A percentile compares a stretch with the other conserved stretches of the same genome.
Conservation (phyloP, 2,329 filamentous ascomycete species). For the Colletotrichum higginsianum region DNA sequence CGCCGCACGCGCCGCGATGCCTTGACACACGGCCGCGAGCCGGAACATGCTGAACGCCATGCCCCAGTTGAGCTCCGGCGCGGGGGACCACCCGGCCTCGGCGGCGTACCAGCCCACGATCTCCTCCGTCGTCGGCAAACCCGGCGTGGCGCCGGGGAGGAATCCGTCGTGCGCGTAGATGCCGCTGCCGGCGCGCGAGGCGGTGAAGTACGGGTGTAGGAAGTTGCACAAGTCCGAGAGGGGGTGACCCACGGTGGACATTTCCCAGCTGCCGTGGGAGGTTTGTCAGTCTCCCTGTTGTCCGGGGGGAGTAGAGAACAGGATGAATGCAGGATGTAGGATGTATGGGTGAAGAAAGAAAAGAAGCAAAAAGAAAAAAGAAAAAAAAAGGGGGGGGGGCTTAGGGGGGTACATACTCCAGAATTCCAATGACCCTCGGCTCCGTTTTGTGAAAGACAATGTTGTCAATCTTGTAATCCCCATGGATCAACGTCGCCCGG, state of each 20-base stretch:
- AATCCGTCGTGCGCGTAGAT: conserved; percentile 65
- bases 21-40: conserved; percentile 79
- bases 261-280: conserved; percentile 82
- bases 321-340: too few species aligned
- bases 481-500: conserved; percentile 85
- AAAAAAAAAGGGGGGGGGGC: background rate
- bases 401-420: conserved; percentile 73
- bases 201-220: conserved; percentile 58
- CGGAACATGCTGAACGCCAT: conserved; percentile 75
- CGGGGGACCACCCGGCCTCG: conserved; percentile 79
- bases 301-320: too few species aligned
- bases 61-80: conserved; percentile 72
- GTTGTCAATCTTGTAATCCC: conserved; percentile 97
- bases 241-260: conserved; percentile 97
- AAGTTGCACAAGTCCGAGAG: conserved; percentile 92
- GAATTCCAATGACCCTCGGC: conserved; percentile 88
- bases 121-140: conserved; percentile 66
- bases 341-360: too few species aligned
- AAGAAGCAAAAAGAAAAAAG: too few species aligned
- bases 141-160: conserved; percentile 73
- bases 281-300: background rate
- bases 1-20: conserved; percentile 91
- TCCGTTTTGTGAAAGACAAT: conserved; percentile 91
- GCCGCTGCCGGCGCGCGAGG: conserved; percentile 49
- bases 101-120: conserved; percentile 59